Evolutionary conservation across 2,329 filamentous ascomycete species (phyloP).

Genomic region (Keithomyces neogunnii): DNA sequence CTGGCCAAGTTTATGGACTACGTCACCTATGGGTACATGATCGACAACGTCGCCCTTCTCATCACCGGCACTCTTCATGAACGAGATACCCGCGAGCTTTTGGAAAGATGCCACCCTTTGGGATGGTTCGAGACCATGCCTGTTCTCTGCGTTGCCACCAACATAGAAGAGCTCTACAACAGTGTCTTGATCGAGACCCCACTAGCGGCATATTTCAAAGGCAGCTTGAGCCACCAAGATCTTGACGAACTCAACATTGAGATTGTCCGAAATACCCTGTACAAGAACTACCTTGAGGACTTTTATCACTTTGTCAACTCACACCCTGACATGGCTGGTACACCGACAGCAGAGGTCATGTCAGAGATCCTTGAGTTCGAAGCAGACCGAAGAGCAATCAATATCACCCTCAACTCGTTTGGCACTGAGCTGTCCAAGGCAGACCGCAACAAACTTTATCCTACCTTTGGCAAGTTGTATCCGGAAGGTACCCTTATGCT

Average conservation of each 20-base stretch:
- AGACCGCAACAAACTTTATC: constrained; percentile 94
- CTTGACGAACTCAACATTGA: constrained; percentile 98
- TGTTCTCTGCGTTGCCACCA: constrained; percentile 93
- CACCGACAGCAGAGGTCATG: constrained; percentile 91
- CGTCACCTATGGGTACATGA: constrained; percentile 99
- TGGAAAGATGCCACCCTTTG: constrained; percentile 92
- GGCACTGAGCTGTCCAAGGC: constrained; percentile 91
- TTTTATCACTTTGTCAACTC: constrained; percentile 93
- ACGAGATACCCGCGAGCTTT: constrained; percentile 86
- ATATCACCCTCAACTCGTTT: constrained; percentile 98
- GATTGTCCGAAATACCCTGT: constrained; percentile 95
- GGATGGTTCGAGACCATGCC: constrained; percentile 99
- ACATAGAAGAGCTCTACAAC: constrained; percentile 98
- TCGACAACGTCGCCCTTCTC: constrained; percentile 95
- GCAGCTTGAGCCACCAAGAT: constrained; percentile 89
- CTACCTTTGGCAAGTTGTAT: constrained; percentile 81
- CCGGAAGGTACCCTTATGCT: constrained; percentile 94
- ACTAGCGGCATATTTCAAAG: constrained; percentile 94
- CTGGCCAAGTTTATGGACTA: constrained; percentile 96
- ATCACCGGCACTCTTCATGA: constrained; percentile 98
- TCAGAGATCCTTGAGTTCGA: constrained; percentile 93
- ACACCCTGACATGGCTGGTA: constrained; percentile 75
- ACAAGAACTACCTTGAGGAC: constrained; percentile 99
- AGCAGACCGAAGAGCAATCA: constrained; percentile 92
- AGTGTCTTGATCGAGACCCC: constrained; percentile 95